phyloP scores from a whole-genome alignment of 2,329 filamentous ascomycete species.

The Didymella exigua region DNA sequence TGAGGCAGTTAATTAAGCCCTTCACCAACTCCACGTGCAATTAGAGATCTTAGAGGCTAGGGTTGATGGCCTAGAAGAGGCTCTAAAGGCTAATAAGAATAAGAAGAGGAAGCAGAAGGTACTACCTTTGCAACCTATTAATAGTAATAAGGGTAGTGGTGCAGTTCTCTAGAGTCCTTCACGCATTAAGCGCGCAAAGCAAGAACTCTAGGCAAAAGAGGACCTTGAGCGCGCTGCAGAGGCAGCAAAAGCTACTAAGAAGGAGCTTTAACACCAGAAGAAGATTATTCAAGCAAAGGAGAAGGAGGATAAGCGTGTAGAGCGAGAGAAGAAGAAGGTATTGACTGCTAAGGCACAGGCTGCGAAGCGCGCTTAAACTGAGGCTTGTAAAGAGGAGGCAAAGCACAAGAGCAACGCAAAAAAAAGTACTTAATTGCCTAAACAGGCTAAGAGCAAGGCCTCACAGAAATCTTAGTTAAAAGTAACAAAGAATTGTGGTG shows the following conservation, averaged over 20 bases:
- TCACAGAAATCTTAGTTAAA: no score
- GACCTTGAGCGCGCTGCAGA: not conserved
- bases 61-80: not conserved
- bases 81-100: not conserved
- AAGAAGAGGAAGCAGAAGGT: constrained; percentile 1
- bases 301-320: no score
- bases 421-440: no score
- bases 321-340: no score
- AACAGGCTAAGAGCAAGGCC: no score
- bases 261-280: constrained; percentile 1
- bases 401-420: no score
- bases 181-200: not conserved
- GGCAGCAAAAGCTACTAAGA: constrained; percentile 1
- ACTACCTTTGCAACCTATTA: not conserved
- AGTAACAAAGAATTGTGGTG: no score
- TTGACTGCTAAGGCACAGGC: no score
- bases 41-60: not conserved
- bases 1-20: not conserved
- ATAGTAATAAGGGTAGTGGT: not conserved
- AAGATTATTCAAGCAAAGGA: no score
- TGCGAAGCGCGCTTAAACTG: no score
- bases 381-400: no score
- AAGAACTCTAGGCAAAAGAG: not conserved
- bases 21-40: not conserved
- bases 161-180: not conserved